A percentile compares a stretch with the other conserved stretches of the same genome.
Evolutionary conservation across 2,329 filamentous ascomycete genomes (phyloP).

Genomic region (Juglanconis juglandina): DNA sequence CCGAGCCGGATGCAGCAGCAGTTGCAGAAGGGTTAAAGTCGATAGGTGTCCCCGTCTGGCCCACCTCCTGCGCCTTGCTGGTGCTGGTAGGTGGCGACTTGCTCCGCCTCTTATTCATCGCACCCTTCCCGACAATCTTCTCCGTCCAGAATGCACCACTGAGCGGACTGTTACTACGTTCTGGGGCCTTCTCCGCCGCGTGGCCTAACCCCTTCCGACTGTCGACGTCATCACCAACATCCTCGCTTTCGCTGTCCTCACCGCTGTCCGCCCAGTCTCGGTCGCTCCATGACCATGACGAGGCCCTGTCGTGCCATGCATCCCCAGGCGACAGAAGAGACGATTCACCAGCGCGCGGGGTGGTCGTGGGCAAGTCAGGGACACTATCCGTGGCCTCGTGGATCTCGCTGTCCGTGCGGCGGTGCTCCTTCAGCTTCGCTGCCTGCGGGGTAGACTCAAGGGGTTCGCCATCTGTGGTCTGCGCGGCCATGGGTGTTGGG

Average conservation of each 20-base stretch:
- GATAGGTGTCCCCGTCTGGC: not conserved
- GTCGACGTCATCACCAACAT: conserved; percentile 1
- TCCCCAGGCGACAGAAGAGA: conserved; percentile 22
- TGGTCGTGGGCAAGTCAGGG: conserved; percentile 37
- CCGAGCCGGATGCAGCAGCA: not conserved
- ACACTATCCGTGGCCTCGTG: conserved; percentile 44
- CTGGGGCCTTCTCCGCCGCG: conserved; percentile 20
- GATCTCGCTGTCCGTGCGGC: conserved; percentile 27
- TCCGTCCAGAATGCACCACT: conserved; percentile 47
- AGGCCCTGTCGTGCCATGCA: conserved; percentile 43
- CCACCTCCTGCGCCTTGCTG: not conserved
- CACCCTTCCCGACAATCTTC: conserved; percentile 40
- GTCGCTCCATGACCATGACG: conserved; percentile 59
- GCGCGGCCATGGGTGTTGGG: not conserved
- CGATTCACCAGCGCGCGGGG: conserved; percentile 11
- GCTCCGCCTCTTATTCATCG: conserved; percentile 14
- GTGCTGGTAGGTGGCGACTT: not conserved
- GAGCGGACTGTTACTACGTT: conserved; percentile 20
- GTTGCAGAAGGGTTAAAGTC: not conserved
- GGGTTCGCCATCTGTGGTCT: not conserved
- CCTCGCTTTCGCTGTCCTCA: conserved; percentile 37
- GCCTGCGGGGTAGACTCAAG: not conserved
- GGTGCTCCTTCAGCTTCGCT: conserved; percentile 10
- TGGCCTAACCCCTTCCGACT: conserved; percentile 5
- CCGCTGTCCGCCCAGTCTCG: conserved; percentile 58